Percentiles rank a stretch among this genome's conserved stretches.
These are phyloP conservation scores for Coemansia sp. DNA, from an alignment of 192 early-diverging fungal genomes.

Conservation along the genomic window DNA sequence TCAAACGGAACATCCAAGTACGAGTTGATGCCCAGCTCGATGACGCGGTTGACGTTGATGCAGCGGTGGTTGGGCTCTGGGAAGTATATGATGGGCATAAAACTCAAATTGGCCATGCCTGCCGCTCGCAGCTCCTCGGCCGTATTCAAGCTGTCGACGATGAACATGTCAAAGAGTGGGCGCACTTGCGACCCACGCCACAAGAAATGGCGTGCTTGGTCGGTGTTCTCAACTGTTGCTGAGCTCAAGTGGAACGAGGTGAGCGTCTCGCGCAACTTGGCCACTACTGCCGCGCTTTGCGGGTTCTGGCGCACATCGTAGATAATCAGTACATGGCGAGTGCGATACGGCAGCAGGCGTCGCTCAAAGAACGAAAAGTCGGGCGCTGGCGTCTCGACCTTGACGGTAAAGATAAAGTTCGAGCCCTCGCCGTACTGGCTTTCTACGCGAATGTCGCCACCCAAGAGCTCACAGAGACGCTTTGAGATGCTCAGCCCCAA, in stretches of 20 bases:
- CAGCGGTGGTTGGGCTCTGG: conserved; percentile 23
- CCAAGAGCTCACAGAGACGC: conserved; percentile 74
- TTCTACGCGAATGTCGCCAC: conserved; percentile 79
- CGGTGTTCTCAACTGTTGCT: conserved; percentile 45
- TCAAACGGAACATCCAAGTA: conserved; percentile 69
- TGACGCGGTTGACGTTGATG: conserved; percentile 47
- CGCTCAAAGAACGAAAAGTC: conserved; percentile 44
- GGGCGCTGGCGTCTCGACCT: conserved; percentile 48
- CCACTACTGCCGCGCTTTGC: conserved; percentile 27
- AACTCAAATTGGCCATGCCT: conserved; percentile 53
- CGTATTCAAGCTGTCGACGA: conserved; percentile 64
- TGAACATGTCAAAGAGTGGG: conserved; percentile 64
- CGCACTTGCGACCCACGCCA: conserved; percentile 46
- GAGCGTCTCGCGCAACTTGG: conserved; percentile 53
- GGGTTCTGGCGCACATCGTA: conserved; percentile 58
- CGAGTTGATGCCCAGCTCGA: conserved; percentile 69
- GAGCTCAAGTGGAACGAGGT: conserved; percentile 60
- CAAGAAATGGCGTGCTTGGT: conserved; percentile 32
- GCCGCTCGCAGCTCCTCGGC: conserved; percentile 62
- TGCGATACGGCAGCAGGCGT: conserved; percentile 61
- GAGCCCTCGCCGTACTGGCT: conserved; percentile 73
- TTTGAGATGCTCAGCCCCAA: conserved; percentile 83
- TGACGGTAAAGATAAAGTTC: conserved; percentile 75
- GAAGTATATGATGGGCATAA: conserved; percentile 76
- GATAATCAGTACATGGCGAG: conserved; percentile 68